Conservation (phyloP, 352 stramenopile species). For the Thalassiosira hispida region DNA sequence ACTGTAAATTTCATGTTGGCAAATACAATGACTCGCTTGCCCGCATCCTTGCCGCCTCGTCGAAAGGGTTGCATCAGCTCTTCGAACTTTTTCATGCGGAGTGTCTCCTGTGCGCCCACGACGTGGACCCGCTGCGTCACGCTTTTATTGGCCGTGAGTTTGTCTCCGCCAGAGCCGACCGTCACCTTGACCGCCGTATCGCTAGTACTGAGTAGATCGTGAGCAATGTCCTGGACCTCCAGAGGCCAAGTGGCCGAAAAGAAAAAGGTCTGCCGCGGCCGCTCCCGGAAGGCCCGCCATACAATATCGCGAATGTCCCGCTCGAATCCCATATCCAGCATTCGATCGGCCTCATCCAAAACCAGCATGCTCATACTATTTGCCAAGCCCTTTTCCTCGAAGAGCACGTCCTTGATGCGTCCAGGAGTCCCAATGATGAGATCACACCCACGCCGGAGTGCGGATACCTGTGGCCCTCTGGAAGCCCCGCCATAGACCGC, state of each 20-base stretch:
- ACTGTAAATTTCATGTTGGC: constrained; percentile 16
- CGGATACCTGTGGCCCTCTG: constrained; percentile 81
- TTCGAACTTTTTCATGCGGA: constrained; percentile 43
- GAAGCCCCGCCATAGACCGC: constrained; percentile 71
- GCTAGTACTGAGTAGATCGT: constrained; percentile 44
- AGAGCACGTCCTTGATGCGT: neutral
- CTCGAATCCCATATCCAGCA: constrained; percentile 88
- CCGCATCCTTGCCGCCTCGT: constrained; percentile 55
- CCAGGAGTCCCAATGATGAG: constrained; percentile 91
- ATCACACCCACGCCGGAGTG: constrained; percentile 44
- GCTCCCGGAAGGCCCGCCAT: neutral
- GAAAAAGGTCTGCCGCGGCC: constrained; percentile 92
- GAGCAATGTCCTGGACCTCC: constrained; percentile 88
- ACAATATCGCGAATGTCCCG: constrained; percentile 91
- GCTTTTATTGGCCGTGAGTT: constrained; percentile 6
- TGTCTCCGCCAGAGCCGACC: neutral
- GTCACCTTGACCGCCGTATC: constrained; percentile 71
- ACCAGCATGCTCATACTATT: constrained; percentile 88
- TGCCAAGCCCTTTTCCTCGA: constrained; percentile 78
- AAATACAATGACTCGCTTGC: constrained; percentile 95
- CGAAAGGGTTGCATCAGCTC: neutral
- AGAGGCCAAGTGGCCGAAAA: constrained; percentile 94
- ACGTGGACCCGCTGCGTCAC: constrained; percentile 9
- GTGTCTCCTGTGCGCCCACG: constrained; percentile 27
- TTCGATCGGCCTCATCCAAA: constrained; percentile 87